Percentiles rank a stretch among this genome's conserved stretches.
These are phyloP conservation scores for Suhomyces ambrosiae DNA, from an alignment of 1,139 yeast species.

Conservation along the genomic window DNA sequence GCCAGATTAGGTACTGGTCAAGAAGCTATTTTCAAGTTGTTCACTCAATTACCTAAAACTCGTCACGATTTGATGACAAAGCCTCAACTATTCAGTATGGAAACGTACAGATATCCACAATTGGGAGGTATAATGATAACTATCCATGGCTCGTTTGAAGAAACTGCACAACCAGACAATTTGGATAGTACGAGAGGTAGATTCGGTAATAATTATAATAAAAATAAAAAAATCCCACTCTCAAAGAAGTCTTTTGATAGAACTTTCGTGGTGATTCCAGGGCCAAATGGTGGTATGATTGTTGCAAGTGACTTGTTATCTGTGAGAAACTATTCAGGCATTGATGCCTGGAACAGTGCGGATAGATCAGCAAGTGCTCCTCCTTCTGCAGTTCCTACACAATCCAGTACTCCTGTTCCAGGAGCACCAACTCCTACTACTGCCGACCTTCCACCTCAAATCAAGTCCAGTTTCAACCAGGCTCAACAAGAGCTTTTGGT, in stretches of 20 bases:
- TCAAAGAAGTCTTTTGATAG: constrained; percentile 83
- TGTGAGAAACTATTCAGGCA: constrained; percentile 62
- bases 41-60: constrained; percentile 71
- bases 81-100: constrained; percentile 74
- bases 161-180: constrained; percentile 55
- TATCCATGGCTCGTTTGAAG: constrained; percentile 84
- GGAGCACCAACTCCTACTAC: constrained; percentile 28
- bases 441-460: constrained; percentile 52
- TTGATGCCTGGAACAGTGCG: constrained; percentile 55
- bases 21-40: constrained; percentile 60
- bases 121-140: constrained; percentile 75
- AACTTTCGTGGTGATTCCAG: constrained; percentile 76
- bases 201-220: constrained; percentile 20
- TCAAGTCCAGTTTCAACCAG: constrained; percentile 52
- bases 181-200: constrained; percentile 34
- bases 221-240: constrained; percentile 45
- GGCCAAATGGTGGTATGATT: constrained; percentile 66
- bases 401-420: constrained; percentile 13
- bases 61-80: constrained; percentile 66
- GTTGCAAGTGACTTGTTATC: constrained; percentile 83
- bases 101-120: constrained; percentile 70
- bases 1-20: constrained; percentile 71
- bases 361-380: constrained; percentile 13
- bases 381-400: constrained; percentile 10
- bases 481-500: constrained; percentile 68